phyloP scores from a whole-genome alignment of 768 basidiomycete species.

The Lactarius akahatsu region DNA sequence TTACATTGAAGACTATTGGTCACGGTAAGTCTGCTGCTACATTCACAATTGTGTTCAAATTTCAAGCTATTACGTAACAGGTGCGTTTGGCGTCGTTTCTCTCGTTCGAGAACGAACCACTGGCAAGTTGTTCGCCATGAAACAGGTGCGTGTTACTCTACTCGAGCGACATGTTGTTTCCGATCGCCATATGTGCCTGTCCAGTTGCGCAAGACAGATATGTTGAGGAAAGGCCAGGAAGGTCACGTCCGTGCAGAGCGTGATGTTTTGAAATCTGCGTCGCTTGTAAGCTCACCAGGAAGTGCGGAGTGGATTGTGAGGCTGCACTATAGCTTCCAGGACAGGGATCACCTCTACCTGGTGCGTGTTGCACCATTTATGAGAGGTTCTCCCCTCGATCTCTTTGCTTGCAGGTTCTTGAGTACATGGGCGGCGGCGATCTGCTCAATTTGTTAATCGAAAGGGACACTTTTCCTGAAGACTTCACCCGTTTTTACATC shows the following conservation, averaged over 20 bases:
- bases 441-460: conserved; percentile 95
- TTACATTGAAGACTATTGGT: conserved; percentile 90
- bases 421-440: conserved; percentile 97
- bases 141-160: conserved; percentile 60
- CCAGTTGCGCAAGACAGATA: conserved; percentile 83
- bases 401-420: conserved; percentile 70
- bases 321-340: conserved; percentile 92
- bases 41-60: conserved; percentile 28
- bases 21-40: conserved; percentile 61
- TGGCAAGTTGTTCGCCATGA: conserved; percentile 91
- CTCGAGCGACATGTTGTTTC: conserved; percentile 27
- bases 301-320: conserved; percentile 93
- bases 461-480: conserved; percentile 85
- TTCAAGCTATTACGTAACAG: conserved; percentile 42
- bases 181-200: conserved; percentile 25
- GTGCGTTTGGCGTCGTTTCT: conserved; percentile 95
- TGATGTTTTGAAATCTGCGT: conserved; percentile 89
- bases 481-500: conserved; percentile 90
- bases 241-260: conserved; percentile 96
- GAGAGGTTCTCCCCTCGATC: conserved; percentile 41
- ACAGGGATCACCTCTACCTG: conserved; percentile 92
- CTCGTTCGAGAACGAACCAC: conserved; percentile 81
- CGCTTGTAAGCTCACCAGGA: conserved; percentile 69
- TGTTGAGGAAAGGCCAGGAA: conserved; percentile 96
- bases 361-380: conserved; percentile 46